Evolutionary conservation across 2,329 filamentous ascomycete species (phyloP).

Genomic region (Xylariaceae sp.): DNA sequence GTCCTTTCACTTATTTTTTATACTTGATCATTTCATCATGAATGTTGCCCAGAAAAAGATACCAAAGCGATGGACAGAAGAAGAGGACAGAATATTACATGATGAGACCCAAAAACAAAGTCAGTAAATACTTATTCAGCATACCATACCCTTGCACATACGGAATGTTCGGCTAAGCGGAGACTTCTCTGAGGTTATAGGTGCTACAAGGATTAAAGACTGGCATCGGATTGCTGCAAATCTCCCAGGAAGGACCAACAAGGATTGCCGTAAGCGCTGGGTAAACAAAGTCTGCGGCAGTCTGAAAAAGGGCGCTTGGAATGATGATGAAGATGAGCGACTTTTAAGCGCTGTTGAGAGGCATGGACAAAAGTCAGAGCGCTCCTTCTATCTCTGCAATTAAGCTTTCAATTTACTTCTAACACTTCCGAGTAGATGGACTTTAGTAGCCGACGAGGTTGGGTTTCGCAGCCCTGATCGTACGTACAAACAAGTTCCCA

Average conservation of each 20-base stretch:
- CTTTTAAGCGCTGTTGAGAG: constrained; percentile 43
- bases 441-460: constrained; percentile 47
- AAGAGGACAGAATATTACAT: constrained; percentile 27
- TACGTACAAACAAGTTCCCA: constrained; percentile 19
- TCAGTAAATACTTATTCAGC: constrained; percentile 1
- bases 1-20: too few relatives aligned
- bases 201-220: constrained; percentile 14
- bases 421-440: constrained; percentile 43
- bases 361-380: constrained; percentile 43
- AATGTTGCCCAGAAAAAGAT: constrained; percentile 17
- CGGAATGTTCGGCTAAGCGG: too few relatives aligned
- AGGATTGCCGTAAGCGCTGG: constrained; percentile 30
- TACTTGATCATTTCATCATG: too few relatives aligned
- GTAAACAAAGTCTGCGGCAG: constrained; percentile 26
- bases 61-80: constrained; percentile 29
- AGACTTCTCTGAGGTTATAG: background rate
- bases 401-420: background rate
- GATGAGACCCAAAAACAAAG: constrained; percentile 28
- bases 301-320: constrained; percentile 25
- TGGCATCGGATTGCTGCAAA: constrained; percentile 27
- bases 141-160: too few relatives aligned
- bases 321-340: constrained; percentile 30
- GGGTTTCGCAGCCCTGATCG: constrained; percentile 41
- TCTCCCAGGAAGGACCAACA: constrained; percentile 26
- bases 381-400: background rate